A percentile compares a stretch with the other conserved stretches of the same genome.
Evolutionary conservation across 345 rosid genomes (phyloP).

Genomic region (Eucalyptus cladocalyx): DNA sequence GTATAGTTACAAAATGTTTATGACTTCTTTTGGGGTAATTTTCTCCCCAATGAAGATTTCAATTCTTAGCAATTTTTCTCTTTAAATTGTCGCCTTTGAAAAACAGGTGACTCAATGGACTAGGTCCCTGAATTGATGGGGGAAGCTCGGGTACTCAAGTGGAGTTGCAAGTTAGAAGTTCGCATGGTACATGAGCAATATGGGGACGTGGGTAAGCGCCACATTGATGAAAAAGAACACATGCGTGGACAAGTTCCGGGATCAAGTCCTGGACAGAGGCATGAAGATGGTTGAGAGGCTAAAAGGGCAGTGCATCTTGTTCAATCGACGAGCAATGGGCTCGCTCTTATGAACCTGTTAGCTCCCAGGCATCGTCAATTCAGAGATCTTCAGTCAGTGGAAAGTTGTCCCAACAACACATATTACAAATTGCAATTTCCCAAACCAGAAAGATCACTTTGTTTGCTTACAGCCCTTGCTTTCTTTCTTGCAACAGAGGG

Average conservation of each 20-base stretch:
- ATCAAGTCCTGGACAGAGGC: not conserved
- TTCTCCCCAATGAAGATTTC: not conserved
- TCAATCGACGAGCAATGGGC: not conserved
- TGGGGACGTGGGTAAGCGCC: not conserved
- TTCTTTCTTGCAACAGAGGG: not conserved
- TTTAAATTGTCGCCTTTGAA: not conserved
- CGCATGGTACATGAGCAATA: not conserved
- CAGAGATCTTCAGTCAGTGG: not conserved
- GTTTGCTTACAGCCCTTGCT: not conserved
- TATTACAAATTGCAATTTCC: not conserved
- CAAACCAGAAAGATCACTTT: not conserved
- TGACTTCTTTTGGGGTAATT: no score
- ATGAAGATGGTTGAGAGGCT: not conserved
- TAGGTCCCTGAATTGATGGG: rapidly evolving
- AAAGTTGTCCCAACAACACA: not conserved
- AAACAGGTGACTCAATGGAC: not conserved
- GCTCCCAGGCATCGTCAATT: not conserved
- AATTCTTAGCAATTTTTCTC: not conserved
- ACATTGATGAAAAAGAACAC: not conserved
- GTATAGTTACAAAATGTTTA: rapidly evolving
- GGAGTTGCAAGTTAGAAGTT: not conserved
- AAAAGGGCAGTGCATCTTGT: not conserved
- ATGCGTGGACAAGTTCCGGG: not conserved
- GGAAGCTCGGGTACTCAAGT: not conserved
- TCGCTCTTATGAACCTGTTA: not conserved